A percentile compares a stretch with the other conserved stretches of the same genome.
These are phyloP conservation scores for Fragaria iinumae DNA, from an alignment of 306 rosid genomes.

Conservation along the genomic window DNA sequence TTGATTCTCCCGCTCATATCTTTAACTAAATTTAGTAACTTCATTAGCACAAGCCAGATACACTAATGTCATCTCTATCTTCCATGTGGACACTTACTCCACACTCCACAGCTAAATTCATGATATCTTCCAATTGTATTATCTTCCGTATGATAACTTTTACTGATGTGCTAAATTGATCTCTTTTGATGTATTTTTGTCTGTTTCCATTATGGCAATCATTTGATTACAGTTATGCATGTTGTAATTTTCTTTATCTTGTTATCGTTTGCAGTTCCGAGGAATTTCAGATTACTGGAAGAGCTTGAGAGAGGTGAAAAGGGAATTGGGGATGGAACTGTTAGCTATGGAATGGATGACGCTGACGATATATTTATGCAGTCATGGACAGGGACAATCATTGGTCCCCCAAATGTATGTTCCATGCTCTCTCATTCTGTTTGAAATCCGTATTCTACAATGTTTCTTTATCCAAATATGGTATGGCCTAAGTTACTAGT, in stretches of 20 bases:
- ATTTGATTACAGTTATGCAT: not conserved
- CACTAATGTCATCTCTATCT: not conserved
- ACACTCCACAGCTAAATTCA: not conserved
- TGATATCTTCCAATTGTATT: not conserved
- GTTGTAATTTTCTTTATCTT: slow-evolving; percentile 2
- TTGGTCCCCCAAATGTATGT: slow-evolving; percentile 91
- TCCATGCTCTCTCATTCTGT: slow-evolving; percentile 9
- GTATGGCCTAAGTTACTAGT: not conserved
- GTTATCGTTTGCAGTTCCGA: slow-evolving; percentile 63
- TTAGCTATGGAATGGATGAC: slow-evolving; percentile 99
- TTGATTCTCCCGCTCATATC: not conserved
- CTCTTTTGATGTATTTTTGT: not conserved
- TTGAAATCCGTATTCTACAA: not conserved
- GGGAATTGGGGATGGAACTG: slow-evolving; percentile 99
- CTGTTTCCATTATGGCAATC: not conserved
- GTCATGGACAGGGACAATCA: slow-evolving; percentile 96
- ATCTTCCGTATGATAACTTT: not conserved
- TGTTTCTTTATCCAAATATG: not conserved
- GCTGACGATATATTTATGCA: slow-evolving; percentile 95
- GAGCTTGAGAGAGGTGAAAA: slow-evolving; percentile 99
- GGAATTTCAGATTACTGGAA: slow-evolving; percentile 92
- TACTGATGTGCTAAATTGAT: not conserved
- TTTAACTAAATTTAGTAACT: not conserved
- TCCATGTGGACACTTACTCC: not conserved
- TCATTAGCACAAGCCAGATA: too few species aligned